Percentiles rank a stretch among this genome's conserved stretches.
These are phyloP conservation scores for Boletus calvinii DNA, from an alignment of 1,284 basidiomycete species.

Conservation along the genomic window DNA sequence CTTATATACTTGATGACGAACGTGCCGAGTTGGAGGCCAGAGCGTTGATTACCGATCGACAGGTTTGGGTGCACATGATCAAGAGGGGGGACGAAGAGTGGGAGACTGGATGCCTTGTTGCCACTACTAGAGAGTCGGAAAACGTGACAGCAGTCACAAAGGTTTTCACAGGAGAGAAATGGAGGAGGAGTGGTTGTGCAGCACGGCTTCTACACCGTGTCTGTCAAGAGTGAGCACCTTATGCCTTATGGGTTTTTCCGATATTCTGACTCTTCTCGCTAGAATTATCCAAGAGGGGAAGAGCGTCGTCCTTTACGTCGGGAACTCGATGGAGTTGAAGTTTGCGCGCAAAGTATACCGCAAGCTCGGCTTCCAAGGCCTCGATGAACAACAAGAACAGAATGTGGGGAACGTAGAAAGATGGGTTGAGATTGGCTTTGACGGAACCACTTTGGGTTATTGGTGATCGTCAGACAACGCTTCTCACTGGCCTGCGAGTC, in stretches of 20 bases:
- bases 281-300: slow-evolving; percentile 36
- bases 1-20: slow-evolving; percentile 48
- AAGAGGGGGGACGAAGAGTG: slow-evolving; percentile 21
- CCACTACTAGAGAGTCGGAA: slow-evolving; percentile 43
- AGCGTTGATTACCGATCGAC: slow-evolving; percentile 44
- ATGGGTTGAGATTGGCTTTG: slow-evolving; percentile 56
- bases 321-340: slow-evolving; percentile 41
- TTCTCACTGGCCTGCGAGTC: not conserved
- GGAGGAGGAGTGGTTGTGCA: slow-evolving; percentile 44
- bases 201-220: slow-evolving; percentile 44
- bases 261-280: slow-evolving; percentile 6
- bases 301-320: slow-evolving; percentile 51
- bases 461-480: slow-evolving; percentile 39
- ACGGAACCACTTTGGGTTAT: slow-evolving; percentile 43
- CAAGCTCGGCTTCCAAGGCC: slow-evolving; percentile 49
- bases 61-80: slow-evolving; percentile 63
- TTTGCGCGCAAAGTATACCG: slow-evolving; percentile 45
- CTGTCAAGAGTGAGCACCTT: slow-evolving; percentile 37
- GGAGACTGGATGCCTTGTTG: slow-evolving; percentile 63
- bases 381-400: slow-evolving; percentile 25
- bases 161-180: slow-evolving; percentile 44
- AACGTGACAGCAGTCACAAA: slow-evolving; percentile 48
- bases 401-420: slow-evolving; percentile 35
- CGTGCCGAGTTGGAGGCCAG: slow-evolving; percentile 51
- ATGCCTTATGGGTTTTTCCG: not conserved